Base-by-base conservation (phyloP, 768 basidiomycete species). In the Leccinellum albellum region DNA sequence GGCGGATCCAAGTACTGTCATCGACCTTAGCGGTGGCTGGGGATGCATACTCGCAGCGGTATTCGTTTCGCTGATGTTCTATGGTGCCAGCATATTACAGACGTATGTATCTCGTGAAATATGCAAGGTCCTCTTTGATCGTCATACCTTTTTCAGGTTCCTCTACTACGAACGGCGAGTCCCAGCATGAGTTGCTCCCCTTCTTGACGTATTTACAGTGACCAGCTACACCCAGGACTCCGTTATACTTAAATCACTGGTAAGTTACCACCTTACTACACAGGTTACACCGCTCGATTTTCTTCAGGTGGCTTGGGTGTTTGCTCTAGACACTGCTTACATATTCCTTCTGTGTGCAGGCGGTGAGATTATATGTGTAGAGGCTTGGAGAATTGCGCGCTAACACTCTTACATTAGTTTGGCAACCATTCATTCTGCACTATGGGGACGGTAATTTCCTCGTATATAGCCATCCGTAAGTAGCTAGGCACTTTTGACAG, bases 131-230 rank as follows among this genome's bases (percentile, higher is more conserved):
- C 20, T 47, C 3, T 51, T 50, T 35, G 20, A 15, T 21, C 50
- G n/a, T 20, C 44, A 28, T 37, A 29, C n/a, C 12, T 35, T 21
- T 37, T 14, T 17, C 9, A 67, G 66, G 14, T 66, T 68, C 44
- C 56, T 68, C 23, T 67, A 68, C 57, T 67, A 69, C 23, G 66
- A 66, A 21, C 58, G 35, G 61, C 68, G 26, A 33, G 66, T 68
- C 29, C 20, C 26, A 47, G n/a, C 29, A 1, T 17, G 51, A 20
- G 26, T 50, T 23, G 8, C 9, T 2, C 20, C n/a, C 23, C 17
- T 9, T 40, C 4, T n/a, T 3, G 45, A 51, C 24, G 20, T 56
- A 46, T 33, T 60, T 10, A 9, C 29, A 12, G 17, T 40, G n/a
- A 66, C 29, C 53, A 68, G 59, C 21, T 59, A 52, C 29, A 50